phyloP scores from a whole-genome alignment of 192 early-diverging fungal genomes.

The Geosiphon pyriformis region DNA sequence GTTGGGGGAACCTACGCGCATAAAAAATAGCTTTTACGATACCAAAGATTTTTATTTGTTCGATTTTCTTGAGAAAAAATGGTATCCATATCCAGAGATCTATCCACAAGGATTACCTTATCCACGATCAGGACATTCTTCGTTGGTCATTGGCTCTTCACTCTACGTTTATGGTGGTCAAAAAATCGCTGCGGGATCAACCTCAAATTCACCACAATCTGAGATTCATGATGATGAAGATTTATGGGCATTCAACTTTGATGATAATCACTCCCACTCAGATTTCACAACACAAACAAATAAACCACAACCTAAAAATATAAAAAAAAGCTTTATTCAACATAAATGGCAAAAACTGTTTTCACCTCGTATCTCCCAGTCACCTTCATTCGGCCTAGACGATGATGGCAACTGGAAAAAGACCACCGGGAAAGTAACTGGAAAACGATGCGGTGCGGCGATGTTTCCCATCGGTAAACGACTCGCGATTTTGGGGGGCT shows the following conservation, averaged over 20 bases:
- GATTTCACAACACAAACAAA: not conserved
- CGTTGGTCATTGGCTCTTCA: not conserved
- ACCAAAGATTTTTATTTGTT: slow-evolving; percentile 10
- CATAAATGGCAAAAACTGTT: slow-evolving; percentile 9
- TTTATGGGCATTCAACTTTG: slow-evolving; percentile 7
- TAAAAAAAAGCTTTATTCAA: not conserved
- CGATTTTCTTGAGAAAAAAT: not conserved
- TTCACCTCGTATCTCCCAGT: not conserved
- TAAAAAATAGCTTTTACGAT: slow-evolving; percentile 1
- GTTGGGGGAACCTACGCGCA: not conserved
- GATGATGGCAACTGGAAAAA: not conserved
- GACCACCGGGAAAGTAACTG: slow-evolving; percentile 6
- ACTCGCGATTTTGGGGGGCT: slow-evolving; percentile 5
- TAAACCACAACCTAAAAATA: not conserved
- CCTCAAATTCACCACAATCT: not conserved
- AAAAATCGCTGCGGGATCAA: not conserved
- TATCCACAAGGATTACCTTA: not conserved
- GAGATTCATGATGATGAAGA: slow-evolving; percentile 10
- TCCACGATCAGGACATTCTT: not conserved
- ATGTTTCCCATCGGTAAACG: slow-evolving; percentile 5
- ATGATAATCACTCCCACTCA: not conserved
- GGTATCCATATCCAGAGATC: not conserved
- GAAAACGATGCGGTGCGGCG: slow-evolving; percentile 11
- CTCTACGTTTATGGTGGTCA: slow-evolving; percentile 4
- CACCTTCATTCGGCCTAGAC: not conserved